A percentile compares a stretch with the other conserved stretches of the same genome.
Conservation (phyloP, 352 stramenopile genomes). For the Phytopythium sindhum region DNA sequence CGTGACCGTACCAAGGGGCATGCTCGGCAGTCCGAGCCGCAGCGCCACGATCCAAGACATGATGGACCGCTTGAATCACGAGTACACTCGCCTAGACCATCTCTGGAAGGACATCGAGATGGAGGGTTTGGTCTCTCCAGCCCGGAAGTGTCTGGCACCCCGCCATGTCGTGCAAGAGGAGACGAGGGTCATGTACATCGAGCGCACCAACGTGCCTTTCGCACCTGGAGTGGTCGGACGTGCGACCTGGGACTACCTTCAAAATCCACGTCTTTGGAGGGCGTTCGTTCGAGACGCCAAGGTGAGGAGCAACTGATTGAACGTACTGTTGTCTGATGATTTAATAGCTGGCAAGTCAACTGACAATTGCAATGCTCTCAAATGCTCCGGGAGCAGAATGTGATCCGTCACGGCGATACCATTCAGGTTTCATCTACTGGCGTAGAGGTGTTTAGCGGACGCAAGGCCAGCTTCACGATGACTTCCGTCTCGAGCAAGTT, state of each 20-base stretch:
- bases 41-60: background rate
- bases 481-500: background rate
- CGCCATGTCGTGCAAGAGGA: background rate
- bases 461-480: background rate
- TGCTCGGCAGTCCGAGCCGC: too few relatives aligned
- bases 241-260: background rate
- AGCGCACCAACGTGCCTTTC: background rate
- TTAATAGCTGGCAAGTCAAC: background rate
- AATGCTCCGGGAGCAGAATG: background rate
- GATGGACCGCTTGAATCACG: background rate
- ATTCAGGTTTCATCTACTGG: background rate
- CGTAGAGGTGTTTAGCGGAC: background rate
- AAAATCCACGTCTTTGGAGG: background rate
- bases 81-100: background rate
- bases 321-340: too few relatives aligned
- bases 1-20: too few relatives aligned
- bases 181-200: background rate
- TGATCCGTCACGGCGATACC: background rate
- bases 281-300: background rate
- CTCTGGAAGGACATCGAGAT: background rate
- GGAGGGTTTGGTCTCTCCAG: background rate
- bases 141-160: background rate
- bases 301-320: too few relatives aligned
- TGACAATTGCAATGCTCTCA: background rate
- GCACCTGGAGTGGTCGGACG: background rate